A percentile compares a stretch with the other conserved stretches of the same genome.
phyloP scores from a whole-genome alignment of 2,329 filamentous ascomycete species.

The Alternaria sp. region DNA sequence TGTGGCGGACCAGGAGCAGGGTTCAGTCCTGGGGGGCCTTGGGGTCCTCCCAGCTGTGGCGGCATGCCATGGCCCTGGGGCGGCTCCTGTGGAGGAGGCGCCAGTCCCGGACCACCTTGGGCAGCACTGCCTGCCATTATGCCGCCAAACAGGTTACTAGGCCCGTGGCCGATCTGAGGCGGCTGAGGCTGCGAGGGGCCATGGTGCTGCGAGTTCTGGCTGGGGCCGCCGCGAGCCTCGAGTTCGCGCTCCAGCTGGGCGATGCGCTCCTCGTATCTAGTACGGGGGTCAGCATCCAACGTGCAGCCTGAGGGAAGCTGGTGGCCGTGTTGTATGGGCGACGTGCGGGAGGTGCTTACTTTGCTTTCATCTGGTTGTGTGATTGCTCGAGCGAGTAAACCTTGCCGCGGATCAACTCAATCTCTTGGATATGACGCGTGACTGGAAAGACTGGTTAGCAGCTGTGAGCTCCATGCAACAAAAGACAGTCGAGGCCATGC shows the following conservation, averaged over 20 bases:
- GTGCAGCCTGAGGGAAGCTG: background rate
- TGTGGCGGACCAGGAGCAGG: slow-evolving; percentile 64
- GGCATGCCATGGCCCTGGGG: slow-evolving; percentile 65
- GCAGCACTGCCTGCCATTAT: slow-evolving; percentile 90
- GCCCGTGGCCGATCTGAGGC: slow-evolving; percentile 82
- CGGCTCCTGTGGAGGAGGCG: slow-evolving; percentile 68
- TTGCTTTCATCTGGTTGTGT: slow-evolving; percentile 86
- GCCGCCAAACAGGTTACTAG: slow-evolving; percentile 88
- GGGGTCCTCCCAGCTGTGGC: slow-evolving; percentile 70
- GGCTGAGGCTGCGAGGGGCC: slow-evolving; percentile 85
- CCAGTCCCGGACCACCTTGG: slow-evolving; percentile 83
- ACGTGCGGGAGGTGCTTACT: slow-evolving; percentile 64
- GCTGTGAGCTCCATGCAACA: background rate
- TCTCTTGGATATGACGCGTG: slow-evolving; percentile 88
- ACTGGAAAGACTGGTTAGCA: slow-evolving; percentile 48
- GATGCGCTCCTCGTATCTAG: slow-evolving; percentile 95
- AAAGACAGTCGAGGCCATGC: background rate
- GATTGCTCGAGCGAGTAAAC: slow-evolving; percentile 91
- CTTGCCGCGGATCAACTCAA: slow-evolving; percentile 91
- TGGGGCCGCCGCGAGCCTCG: slow-evolving; percentile 70
- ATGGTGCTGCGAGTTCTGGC: slow-evolving; percentile 75
- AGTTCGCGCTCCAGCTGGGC: slow-evolving; percentile 85
- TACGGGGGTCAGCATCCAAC: slow-evolving; percentile 13
- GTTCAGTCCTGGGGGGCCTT: slow-evolving; percentile 72
- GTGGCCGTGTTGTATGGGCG: background rate